Conservation (phyloP, 2,329 filamentous ascomycete genomes). For the Penicillium sumatraense region DNA sequence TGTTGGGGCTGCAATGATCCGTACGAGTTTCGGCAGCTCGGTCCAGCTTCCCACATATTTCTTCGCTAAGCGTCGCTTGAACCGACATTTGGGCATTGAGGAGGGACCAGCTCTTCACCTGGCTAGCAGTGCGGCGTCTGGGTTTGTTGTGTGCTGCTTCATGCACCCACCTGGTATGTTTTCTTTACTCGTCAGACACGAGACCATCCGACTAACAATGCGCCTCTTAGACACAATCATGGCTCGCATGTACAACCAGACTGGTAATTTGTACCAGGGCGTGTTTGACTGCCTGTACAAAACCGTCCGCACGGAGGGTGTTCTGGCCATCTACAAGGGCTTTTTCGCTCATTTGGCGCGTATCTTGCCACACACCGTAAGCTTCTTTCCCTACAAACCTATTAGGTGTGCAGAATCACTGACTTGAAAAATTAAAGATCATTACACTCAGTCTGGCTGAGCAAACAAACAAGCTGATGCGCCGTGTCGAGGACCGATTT, state of each 20-base stretch:
- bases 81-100: slow-evolving; percentile 82
- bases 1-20: slow-evolving; percentile 89
- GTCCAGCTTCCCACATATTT: slow-evolving; percentile 98
- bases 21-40: slow-evolving; percentile 92
- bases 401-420: slow-evolving; percentile 24
- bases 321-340: slow-evolving; percentile 96
- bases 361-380: slow-evolving; percentile 87
- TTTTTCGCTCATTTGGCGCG: slow-evolving; percentile 93
- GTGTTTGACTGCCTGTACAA: slow-evolving; percentile 91
- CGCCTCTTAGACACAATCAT: slow-evolving; percentile 80
- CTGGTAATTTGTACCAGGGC: slow-evolving; percentile 92
- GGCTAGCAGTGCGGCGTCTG: slow-evolving; percentile 83
- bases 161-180: slow-evolving; percentile 91
- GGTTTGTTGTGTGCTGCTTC: slow-evolving; percentile 94
- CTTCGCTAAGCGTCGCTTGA: slow-evolving; percentile 86
- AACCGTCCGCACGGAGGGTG: slow-evolving; percentile 87
- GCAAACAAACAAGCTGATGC: slow-evolving; percentile 93
- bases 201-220: slow-evolving; percentile 10
- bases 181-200: not conserved
- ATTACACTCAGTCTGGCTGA: slow-evolving; percentile 91
- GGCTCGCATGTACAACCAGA: slow-evolving; percentile 98
- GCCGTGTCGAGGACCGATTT: slow-evolving; percentile 71
- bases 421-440: slow-evolving; percentile 57
- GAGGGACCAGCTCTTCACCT: slow-evolving; percentile 90
- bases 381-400: slow-evolving; percentile 28